phyloP scores from a whole-genome alignment of 257 asterid species.

The Plantago major region DNA sequence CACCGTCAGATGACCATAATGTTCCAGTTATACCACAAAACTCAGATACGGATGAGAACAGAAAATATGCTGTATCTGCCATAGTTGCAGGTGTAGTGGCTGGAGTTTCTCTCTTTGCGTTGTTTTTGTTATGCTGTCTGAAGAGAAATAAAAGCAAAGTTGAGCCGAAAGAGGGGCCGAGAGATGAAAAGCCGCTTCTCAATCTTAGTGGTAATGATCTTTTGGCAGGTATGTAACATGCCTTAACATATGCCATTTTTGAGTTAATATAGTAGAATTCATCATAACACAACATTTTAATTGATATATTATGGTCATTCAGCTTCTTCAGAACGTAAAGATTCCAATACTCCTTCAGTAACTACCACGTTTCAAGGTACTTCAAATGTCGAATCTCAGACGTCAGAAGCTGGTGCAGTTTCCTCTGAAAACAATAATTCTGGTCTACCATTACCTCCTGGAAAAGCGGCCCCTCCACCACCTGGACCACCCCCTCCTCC shows the following conservation, averaged over 20 bases:
- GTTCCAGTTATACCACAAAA: slow-evolving; percentile 16
- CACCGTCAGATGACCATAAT: slow-evolving; percentile 7
- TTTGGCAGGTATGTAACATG: slow-evolving; percentile 43
- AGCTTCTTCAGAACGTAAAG: slow-evolving; percentile 43
- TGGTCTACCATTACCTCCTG: slow-evolving; percentile 73
- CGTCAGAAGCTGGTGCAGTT: slow-evolving; percentile 24
- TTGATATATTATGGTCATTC: slow-evolving; percentile 19
- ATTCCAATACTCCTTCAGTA: slow-evolving; percentile 33
- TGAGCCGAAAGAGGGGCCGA: slow-evolving; percentile 40
- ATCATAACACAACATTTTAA: slow-evolving; percentile 1
- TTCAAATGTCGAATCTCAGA: slow-evolving; percentile 25
- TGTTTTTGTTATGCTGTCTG: slow-evolving; percentile 37
- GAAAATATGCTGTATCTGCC: slow-evolving; percentile 31
- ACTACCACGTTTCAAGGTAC: slow-evolving; percentile 24
- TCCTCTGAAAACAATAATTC: slow-evolving; percentile 21
- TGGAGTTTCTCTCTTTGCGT: slow-evolving; percentile 40
- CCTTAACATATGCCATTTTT: neutral
- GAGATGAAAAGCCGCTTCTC: slow-evolving; percentile 73
- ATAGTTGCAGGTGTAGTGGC: slow-evolving; percentile 37
- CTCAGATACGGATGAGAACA: slow-evolving; percentile 10
- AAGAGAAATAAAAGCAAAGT: slow-evolving; percentile 27
- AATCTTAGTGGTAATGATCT: slow-evolving; percentile 37
- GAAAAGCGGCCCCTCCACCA: slow-evolving; percentile 38
- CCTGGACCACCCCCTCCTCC: slow-evolving; percentile 50
- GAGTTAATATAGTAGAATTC: neutral